Evolutionary conservation across 2,329 filamentous ascomycete species (phyloP).

Genomic region (Paraconiothyrium sp.): DNA sequence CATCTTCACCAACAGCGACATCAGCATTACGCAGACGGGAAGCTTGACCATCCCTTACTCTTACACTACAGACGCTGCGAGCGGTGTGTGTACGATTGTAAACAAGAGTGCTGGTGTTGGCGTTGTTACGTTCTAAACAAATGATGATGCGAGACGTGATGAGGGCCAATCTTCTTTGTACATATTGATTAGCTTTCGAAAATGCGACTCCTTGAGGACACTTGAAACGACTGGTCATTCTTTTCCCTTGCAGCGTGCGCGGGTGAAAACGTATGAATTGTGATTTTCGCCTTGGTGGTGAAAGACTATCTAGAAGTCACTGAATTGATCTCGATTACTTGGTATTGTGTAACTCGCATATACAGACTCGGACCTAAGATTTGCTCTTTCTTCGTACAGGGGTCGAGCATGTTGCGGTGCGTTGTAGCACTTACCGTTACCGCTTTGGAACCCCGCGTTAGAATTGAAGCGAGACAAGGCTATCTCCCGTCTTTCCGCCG

Average conservation of each 20-base stretch:
- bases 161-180: not conserved
- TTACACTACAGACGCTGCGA: constrained; percentile 54
- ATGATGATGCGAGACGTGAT: not conserved
- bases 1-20: constrained; percentile 50
- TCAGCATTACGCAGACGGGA: constrained; percentile 60
- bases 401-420: too few relatives aligned
- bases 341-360: too few relatives aligned
- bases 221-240: not conserved
- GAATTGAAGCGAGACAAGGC: not conserved
- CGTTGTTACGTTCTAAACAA: constrained; percentile 40
- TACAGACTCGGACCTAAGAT: too few relatives aligned
- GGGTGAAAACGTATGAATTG: too few relatives aligned
- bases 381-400: too few relatives aligned
- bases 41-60: constrained; percentile 63
- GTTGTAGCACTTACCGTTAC: too few relatives aligned
- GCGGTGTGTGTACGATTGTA: constrained; percentile 37
- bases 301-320: too few relatives aligned
- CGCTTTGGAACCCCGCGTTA: too few relatives aligned
- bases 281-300: too few relatives aligned
- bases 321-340: too few relatives aligned
- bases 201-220: not conserved
- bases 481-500: not conserved
- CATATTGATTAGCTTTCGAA: not conserved
- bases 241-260: not conserved
- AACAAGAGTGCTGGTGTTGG: constrained; percentile 42